Evolutionary conservation across 352 stramenopile species (phyloP).

Genomic region (Peronospora farinosa): DNA sequence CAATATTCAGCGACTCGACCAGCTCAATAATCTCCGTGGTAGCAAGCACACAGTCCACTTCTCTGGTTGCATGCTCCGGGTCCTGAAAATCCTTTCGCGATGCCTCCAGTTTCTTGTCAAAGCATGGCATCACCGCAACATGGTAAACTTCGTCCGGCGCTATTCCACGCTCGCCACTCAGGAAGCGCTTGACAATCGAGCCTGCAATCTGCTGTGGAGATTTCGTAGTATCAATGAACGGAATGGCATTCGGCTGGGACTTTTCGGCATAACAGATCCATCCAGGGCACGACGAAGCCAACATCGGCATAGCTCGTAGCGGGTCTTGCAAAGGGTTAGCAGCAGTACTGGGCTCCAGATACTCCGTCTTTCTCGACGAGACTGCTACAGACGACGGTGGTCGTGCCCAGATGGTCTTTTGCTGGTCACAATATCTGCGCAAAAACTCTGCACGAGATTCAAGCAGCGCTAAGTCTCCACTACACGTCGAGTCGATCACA

Average conservation of each 20-base stretch:
- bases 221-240: slow-evolving; percentile 92
- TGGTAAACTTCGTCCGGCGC: slow-evolving; percentile 83
- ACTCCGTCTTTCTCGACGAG: slow-evolving; percentile 65
- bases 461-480: slow-evolving; percentile 89
- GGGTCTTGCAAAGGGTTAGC: slow-evolving; percentile 58
- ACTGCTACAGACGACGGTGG: slow-evolving; percentile 66
- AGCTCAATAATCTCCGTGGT: slow-evolving; percentile 80
- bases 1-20: slow-evolving; percentile 44
- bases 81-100: slow-evolving; percentile 88
- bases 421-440: slow-evolving; percentile 70
- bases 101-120: slow-evolving; percentile 98
- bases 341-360: slow-evolving; percentile 44
- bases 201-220: slow-evolving; percentile 93
- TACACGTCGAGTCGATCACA: slow-evolving; percentile 89
- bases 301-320: slow-evolving; percentile 80
- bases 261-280: slow-evolving; percentile 98
- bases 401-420: slow-evolving; percentile 57
- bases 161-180: slow-evolving; percentile 54
- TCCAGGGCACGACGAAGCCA: slow-evolving; percentile 94
- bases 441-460: slow-evolving; percentile 90
- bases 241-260: slow-evolving; percentile 90
- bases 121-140: slow-evolving; percentile 96
- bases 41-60: slow-evolving; percentile 93
- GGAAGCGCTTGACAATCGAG: slow-evolving; percentile 72
- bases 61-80: slow-evolving; percentile 54